These are phyloP conservation scores for Emergomyces africanus DNA, from an alignment of 2,329 filamentous ascomycete species.

Conservation along the genomic window DNA sequence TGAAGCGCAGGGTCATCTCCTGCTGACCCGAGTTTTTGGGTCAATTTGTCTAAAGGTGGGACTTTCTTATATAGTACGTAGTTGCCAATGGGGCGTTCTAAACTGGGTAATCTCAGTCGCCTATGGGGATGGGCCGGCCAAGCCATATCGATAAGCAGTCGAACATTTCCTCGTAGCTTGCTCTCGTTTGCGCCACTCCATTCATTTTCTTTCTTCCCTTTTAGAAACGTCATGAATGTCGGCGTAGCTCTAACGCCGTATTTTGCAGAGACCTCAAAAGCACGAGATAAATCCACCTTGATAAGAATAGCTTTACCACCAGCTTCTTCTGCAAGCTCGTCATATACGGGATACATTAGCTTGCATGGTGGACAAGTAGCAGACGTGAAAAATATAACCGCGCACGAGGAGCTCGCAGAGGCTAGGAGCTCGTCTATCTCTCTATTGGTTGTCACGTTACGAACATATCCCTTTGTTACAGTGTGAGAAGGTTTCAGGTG, in stretches of 20 bases:
- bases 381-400: slow-evolving; percentile 86
- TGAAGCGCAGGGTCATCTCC: slow-evolving; percentile 49
- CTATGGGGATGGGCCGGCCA: slow-evolving; percentile 65
- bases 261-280: slow-evolving; percentile 49
- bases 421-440: slow-evolving; percentile 50
- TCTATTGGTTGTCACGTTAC: slow-evolving; percentile 44
- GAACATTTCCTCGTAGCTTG: slow-evolving; percentile 57
- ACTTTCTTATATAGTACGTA: slow-evolving; percentile 66
- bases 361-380: slow-evolving; percentile 78
- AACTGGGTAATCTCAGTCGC: slow-evolving; percentile 54
- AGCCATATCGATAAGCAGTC: slow-evolving; percentile 61
- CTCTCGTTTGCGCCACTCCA: slow-evolving; percentile 68
- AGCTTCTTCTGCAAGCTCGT: slow-evolving; percentile 63
- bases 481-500: slow-evolving; percentile 3
- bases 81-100: slow-evolving; percentile 50
- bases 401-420: slow-evolving; percentile 52
- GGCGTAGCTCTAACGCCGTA: slow-evolving; percentile 67
- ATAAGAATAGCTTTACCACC: slow-evolving; percentile 58
- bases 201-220: slow-evolving; percentile 59
- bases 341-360: slow-evolving; percentile 66
- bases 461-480: slow-evolving; percentile 38
- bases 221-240: slow-evolving; percentile 76
- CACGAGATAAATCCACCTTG: slow-evolving; percentile 65
- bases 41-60: slow-evolving; percentile 70
- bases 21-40: slow-evolving; percentile 58